These are phyloP conservation scores for Hyphodiscus hymeniophilus DNA, from an alignment of 495 filamentous ascomycete genomes.

Conservation along the genomic window DNA sequence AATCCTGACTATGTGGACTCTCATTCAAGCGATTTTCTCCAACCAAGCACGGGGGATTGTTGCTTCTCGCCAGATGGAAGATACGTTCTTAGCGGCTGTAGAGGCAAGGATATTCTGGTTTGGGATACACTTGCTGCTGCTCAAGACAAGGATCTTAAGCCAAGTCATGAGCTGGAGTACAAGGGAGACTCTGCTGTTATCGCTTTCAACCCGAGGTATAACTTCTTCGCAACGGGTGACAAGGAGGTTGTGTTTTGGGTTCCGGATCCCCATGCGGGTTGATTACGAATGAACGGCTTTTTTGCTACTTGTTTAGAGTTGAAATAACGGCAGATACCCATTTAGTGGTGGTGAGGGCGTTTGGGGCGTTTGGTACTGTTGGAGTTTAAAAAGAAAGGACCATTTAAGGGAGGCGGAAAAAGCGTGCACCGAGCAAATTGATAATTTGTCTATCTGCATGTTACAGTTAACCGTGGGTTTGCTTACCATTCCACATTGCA, in stretches of 20 bases:
- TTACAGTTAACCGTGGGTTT: too few relatives aligned
- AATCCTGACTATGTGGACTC: conserved; percentile 18
- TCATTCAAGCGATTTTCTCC: conserved; percentile 19
- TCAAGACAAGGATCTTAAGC: conserved; percentile 54
- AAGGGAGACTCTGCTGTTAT: conserved; percentile 63
- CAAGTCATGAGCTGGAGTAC: conserved; percentile 54
- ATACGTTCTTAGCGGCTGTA: conserved; percentile 70
- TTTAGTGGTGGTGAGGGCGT: background rate
- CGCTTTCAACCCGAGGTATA: conserved; percentile 82
- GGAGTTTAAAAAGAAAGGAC: too few relatives aligned
- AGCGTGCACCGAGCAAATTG: too few relatives aligned
- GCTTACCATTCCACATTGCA: too few relatives aligned
- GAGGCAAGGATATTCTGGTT: conserved; percentile 63
- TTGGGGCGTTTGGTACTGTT: background rate
- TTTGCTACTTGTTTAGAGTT: background rate
- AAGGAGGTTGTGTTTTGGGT: conserved; percentile 87
- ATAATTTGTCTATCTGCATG: too few relatives aligned
- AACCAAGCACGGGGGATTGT: conserved; percentile 63
- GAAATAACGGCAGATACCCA: background rate
- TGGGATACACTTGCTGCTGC: conserved; percentile 67
- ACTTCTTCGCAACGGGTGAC: conserved; percentile 83
- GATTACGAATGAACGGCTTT: background rate
- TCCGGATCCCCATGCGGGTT: conserved; percentile 49
- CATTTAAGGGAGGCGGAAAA: too few relatives aligned
- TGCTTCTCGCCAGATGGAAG: conserved; percentile 84